Evolutionary conservation across 1,284 basidiomycete species (phyloP), one percentile per base, ranked within the genome.

Genomic region (Leccinum subspadiceum): DNA sequence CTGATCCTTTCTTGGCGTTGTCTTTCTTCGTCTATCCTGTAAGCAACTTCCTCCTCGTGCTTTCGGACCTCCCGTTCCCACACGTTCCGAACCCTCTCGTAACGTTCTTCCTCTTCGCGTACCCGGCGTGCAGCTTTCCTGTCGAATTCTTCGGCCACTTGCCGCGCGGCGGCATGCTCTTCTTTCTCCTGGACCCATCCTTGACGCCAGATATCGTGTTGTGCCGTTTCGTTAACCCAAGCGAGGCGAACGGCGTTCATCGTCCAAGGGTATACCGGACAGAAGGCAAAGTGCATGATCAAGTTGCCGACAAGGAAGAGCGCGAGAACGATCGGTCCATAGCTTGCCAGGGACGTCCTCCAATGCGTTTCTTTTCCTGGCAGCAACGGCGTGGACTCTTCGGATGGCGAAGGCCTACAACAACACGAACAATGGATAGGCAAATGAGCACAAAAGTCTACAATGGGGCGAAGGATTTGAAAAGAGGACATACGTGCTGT

Each of bases 131-230:
- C 60, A 9, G 59, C 24, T 6, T 15, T 37, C 10, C 31, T 26
- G 7, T 57, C 54, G 17, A 65, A 60, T 4, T 56, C 58, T 26
- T 64, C 51, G 2, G 0, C 26, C 26, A 68, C 15, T n/a, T 53
- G 31, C 22, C 26, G 12, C 0, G 35, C 13, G 5, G 41, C 3
- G 3, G 4, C 26, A 9, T 63, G 69, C 1, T 62, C 46, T 13
- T 55, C 52, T 24, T 54, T 4, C 24, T 67, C 65, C 20, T 13
- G 44, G 13, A 46, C 44, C 17, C 44, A 46, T 13, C 20, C 12
- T 22, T 22, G 44, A 46, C 3, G 44, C 44, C 12, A 20, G 44
- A 46, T 20, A 46, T 50, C 15, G 15, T 50, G 15, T 3, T 26
- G 22, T 26, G 15, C 49, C 8, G 9, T 15, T 50, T 50, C 49